These are phyloP conservation scores for Lichtheimia ornata DNA, from an alignment of 371 early-diverging fungal species.

Conservation along the genomic window DNA sequence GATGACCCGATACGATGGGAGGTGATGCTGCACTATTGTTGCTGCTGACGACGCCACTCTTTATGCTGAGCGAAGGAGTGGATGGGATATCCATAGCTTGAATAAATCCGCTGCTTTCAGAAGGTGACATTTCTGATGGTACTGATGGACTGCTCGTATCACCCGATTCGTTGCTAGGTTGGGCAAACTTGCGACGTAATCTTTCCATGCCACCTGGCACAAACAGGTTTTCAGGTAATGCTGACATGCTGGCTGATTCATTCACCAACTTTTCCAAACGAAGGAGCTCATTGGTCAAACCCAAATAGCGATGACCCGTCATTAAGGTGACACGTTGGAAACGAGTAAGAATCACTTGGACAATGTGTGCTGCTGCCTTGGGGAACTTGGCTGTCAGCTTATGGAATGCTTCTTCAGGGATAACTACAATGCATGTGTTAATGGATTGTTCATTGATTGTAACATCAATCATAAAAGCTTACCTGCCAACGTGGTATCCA, in stretches of 20 bases:
- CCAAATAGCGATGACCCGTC: conserved; percentile 90
- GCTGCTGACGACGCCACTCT: background rate
- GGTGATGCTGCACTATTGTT: conserved; percentile 5
- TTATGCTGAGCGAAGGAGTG: conserved; percentile 23
- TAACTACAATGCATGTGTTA: conserved; percentile 46
- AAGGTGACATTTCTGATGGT: background rate
- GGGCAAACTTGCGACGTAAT: conserved; percentile 57
- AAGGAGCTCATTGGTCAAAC: conserved; percentile 86
- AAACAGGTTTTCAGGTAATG: conserved; percentile 64
- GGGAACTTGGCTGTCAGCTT: conserved; percentile 89
- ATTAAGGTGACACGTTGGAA: conserved; percentile 94
- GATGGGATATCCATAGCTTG: conserved; percentile 42
- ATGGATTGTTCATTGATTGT: background rate
- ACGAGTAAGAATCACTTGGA: conserved; percentile 93
- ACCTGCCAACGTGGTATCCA: conserved; percentile 85
- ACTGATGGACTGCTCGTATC: conserved; percentile 4
- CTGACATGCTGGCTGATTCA: conserved; percentile 62
- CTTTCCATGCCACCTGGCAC: conserved; percentile 68
- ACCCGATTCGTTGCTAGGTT: conserved; percentile 22
- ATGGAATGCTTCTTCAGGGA: conserved; percentile 93
- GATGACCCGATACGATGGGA: background rate
- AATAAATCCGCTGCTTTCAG: conserved; percentile 28
- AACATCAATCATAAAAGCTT: background rate
- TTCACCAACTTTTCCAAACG: conserved; percentile 77
- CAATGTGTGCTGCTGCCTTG: conserved; percentile 92